Conservation (phyloP, 2,329 filamentous ascomycete species). For the Xylariaceae sp. region DNA sequence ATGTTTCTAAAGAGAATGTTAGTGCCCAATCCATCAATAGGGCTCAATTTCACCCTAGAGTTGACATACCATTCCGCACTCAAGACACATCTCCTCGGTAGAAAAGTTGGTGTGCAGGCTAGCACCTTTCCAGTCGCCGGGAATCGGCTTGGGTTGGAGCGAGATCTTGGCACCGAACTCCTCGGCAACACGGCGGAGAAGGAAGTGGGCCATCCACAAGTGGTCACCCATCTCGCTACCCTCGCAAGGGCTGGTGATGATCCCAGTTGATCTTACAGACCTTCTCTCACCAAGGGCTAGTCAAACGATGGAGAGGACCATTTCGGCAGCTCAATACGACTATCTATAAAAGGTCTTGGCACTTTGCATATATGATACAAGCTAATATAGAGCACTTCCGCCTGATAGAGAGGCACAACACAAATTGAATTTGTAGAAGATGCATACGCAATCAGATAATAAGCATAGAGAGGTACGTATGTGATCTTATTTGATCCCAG, state of each 20-base stretch:
- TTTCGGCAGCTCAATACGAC: too few relatives aligned
- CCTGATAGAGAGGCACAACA: too few relatives aligned
- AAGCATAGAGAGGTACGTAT: too few relatives aligned
- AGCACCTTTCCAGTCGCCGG: conserved; percentile 96
- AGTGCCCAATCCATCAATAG: not conserved
- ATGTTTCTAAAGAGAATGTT: conserved; percentile 58
- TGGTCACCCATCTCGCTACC: conserved; percentile 95
- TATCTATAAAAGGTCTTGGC: too few relatives aligned
- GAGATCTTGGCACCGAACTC: conserved; percentile 97
- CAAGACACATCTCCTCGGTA: conserved; percentile 82
- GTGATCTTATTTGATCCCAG: too few relatives aligned
- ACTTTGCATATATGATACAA: too few relatives aligned
- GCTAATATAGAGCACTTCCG: too few relatives aligned
- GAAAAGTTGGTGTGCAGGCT: conserved; percentile 86
- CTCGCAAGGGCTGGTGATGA: conserved; percentile 84
- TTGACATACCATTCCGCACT: conserved; percentile 76
- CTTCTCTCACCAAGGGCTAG: too few relatives aligned
- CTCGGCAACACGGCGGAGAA: conserved; percentile 89
- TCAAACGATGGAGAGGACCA: too few relatives aligned
- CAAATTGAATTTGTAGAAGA: too few relatives aligned
- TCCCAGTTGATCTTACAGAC: too few relatives aligned
- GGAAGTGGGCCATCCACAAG: conserved; percentile 91
- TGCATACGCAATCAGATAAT: too few relatives aligned
- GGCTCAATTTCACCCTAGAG: not conserved
- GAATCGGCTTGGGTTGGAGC: conserved; percentile 93